A percentile compares a stretch with the other conserved stretches of the same genome.
These are phyloP conservation scores for Gossypioides kirkii DNA, from an alignment of 345 rosid species.

Conservation along the genomic window DNA sequence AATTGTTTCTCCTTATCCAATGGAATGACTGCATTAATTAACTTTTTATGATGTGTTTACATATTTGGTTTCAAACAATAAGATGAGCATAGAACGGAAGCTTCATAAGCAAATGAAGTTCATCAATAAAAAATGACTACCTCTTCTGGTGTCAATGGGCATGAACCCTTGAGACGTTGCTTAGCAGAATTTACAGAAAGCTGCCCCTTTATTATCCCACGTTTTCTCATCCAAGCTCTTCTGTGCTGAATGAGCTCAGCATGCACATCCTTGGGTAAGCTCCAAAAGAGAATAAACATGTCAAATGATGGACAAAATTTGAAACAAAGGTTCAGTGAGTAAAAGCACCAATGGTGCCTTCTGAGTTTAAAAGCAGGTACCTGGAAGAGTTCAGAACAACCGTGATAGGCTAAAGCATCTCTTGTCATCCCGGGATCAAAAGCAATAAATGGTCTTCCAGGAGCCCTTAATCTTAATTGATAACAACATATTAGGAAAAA, in stretches of 20 bases:
- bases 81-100: background rate
- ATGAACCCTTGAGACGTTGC: slow-evolving; percentile 65
- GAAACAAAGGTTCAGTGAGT: slow-evolving; percentile 8
- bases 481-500: background rate
- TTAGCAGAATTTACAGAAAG: slow-evolving; percentile 58
- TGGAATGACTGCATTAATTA: background rate
- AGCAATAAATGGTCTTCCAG: slow-evolving; percentile 87
- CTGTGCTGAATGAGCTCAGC: slow-evolving; percentile 92
- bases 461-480: slow-evolving; percentile 60
- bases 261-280: slow-evolving; percentile 88
- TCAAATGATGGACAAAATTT: slow-evolving; percentile 23
- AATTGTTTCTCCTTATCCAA: background rate
- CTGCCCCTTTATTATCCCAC: slow-evolving; percentile 69
- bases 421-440: slow-evolving; percentile 95
- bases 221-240: slow-evolving; percentile 90
- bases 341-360: slow-evolving; percentile 10
- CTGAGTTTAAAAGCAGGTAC: slow-evolving; percentile 39
- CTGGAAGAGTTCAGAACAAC: slow-evolving; percentile 99
- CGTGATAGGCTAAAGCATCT: slow-evolving; percentile 92
- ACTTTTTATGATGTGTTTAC: background rate
- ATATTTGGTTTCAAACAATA: background rate
- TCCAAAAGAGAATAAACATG: slow-evolving; percentile 38
- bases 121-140: slow-evolving; percentile 25
- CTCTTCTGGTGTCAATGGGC: slow-evolving; percentile 96
- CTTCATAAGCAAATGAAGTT: background rate